phyloP scores from a whole-genome alignment of 1,284 basidiomycete genomes.

The Cryptococcus deneoformans region DNA sequence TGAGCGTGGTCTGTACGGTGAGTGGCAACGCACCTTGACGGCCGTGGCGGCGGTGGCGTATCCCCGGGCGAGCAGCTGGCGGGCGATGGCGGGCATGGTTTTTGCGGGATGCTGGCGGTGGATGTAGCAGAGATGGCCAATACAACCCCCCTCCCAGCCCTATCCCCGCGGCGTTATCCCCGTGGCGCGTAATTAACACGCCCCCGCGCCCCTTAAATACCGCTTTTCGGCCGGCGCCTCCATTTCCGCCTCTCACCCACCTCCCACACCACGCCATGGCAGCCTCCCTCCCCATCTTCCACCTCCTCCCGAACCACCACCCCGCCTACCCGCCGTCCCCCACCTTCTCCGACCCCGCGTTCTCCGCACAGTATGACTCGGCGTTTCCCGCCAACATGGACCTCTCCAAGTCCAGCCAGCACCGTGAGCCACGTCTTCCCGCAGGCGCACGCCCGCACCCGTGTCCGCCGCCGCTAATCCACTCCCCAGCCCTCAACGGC shows the following conservation, averaged over 20 bases:
- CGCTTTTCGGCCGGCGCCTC: background rate
- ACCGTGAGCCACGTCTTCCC: background rate
- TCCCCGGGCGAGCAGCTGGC: conserved; percentile 42
- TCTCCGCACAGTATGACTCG: conserved; percentile 4
- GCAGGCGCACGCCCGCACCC: background rate
- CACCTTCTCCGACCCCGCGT: conserved; percentile 16
- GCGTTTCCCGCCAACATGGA: background rate
- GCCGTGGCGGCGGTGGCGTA: conserved; percentile 44
- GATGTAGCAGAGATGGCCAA: background rate
- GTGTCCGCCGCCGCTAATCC: too few relatives aligned
- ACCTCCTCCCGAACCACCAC: conserved; percentile 7
- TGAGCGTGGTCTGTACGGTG: background rate
- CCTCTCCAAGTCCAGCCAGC: background rate
- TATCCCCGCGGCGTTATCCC: background rate
- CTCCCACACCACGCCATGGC: background rate
- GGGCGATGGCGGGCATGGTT: conserved; percentile 43
- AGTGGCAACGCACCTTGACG: conserved; percentile 44
- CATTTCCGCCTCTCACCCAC: background rate
- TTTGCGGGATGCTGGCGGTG: conserved; percentile 16
- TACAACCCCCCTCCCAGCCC: background rate
- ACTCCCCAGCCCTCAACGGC: conserved; percentile 3
- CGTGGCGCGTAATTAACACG: background rate
- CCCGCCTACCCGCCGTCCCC: conserved; percentile 13
- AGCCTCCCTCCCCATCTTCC: conserved; percentile 14
- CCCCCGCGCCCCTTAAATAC: background rate